Base-by-base conservation (phyloP, 495 filamentous ascomycete species). In the Hypoxylon perforatum region DNA sequence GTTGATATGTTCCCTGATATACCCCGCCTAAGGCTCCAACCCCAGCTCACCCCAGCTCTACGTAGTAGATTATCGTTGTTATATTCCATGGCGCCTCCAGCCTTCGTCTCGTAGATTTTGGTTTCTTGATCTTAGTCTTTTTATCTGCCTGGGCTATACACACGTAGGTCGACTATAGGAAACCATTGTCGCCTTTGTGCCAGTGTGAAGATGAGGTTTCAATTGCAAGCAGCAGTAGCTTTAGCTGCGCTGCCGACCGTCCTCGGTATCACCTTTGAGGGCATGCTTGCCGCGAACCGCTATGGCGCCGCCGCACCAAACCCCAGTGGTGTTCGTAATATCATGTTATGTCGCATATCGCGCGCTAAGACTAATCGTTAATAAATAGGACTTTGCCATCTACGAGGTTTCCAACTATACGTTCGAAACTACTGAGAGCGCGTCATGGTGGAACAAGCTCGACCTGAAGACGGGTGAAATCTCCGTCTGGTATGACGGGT, bases 381-480 rank as follows among this genome's bases (percentile, higher is more conserved):
- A n/a, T 12, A 3, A 7, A n/a, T 53, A 74, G 72, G 69, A 72
- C 11, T 74, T 74, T 41, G 72, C 72, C 7, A 58, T 74, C 21
- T 74, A 63, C 45, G 70, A 63, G 14, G 72, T 72, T 22, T 89
- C 87, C 0, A 86, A 86, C 9, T 93, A 92, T 70, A 88, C 86
- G 23, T 93, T 93, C 73, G 83, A 88, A 46, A 85, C 84, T 0
- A 86, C 90, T 65, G 78, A 79, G 56, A 86, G 86, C 64, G 86
- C 81, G 8, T 81, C 81, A 38, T 87, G 90, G 61, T 87, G 91
- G 65, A 86, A 86, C 18, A 80, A 91, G 3, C 74, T 93, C 14
- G 85, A 92, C 46, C 81, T 90, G 22, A 70, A 76, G 17, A 87
- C 81, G 25, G 87, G 89, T 39, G 83, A 83, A 35, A 88, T 86